Evolutionary conservation across 2,329 filamentous ascomycete genomes (phyloP).

Genomic region (Penicillium sp.): DNA sequence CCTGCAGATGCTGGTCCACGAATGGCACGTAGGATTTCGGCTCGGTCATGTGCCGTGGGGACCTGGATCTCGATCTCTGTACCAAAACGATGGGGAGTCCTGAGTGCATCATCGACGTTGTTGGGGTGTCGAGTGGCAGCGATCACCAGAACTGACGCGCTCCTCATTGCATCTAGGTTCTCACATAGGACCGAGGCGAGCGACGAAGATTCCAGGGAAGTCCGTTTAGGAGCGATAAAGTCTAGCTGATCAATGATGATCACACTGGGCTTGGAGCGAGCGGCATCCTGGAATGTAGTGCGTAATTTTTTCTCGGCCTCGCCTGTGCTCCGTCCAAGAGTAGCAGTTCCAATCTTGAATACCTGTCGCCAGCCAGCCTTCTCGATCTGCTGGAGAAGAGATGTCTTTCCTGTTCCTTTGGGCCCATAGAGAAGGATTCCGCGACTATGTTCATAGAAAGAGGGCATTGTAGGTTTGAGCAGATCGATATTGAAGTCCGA

Average conservation of each 20-base stretch:
- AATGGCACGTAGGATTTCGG: slow-evolving; percentile 70
- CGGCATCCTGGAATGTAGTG: slow-evolving; percentile 69
- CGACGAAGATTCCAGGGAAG: slow-evolving; percentile 46
- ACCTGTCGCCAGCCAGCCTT: slow-evolving; percentile 70
- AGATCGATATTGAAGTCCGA: slow-evolving; percentile 49
- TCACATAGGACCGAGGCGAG: slow-evolving; percentile 43
- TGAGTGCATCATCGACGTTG: slow-evolving; percentile 69
- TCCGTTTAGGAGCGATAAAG: slow-evolving; percentile 61
- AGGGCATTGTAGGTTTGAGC: slow-evolving; percentile 37
- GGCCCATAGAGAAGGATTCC: slow-evolving; percentile 77
- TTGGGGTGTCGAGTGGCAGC: slow-evolving; percentile 72
- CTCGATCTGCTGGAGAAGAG: slow-evolving; percentile 68
- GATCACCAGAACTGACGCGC: slow-evolving; percentile 67
- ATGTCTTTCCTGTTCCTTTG: slow-evolving; percentile 79
- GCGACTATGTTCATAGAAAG: slow-evolving; percentile 47
- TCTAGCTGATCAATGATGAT: slow-evolving; percentile 79
- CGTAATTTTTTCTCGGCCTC: slow-evolving; percentile 58
- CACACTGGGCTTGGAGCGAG: slow-evolving; percentile 69
- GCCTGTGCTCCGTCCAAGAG: slow-evolving; percentile 36
- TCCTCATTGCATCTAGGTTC: slow-evolving; percentile 39
- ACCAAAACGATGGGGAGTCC: slow-evolving; percentile 64
- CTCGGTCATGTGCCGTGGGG: slow-evolving; percentile 69
- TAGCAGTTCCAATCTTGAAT: slow-evolving; percentile 46
- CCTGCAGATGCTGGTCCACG: slow-evolving; percentile 47
- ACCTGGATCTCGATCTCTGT: slow-evolving; percentile 72